Percentiles rank a stretch among this genome's conserved stretches.
phyloP scores from a whole-genome alignment of 2,329 filamentous ascomycete genomes.

The Pseudogymnoascus sp. region DNA sequence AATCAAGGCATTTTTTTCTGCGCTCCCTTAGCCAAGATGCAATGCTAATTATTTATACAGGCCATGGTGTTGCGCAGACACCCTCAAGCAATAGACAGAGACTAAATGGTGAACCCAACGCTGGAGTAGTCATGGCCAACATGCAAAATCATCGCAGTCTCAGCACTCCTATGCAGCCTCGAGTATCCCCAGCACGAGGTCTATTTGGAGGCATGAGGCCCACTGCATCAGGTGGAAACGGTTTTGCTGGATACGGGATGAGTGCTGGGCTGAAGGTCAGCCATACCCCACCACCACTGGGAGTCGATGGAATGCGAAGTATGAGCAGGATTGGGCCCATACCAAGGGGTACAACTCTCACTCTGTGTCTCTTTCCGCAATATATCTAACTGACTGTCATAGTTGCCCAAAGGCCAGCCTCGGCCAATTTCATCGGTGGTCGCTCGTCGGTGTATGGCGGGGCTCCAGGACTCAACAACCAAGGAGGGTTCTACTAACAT shows the following conservation, averaged over 20 bases:
- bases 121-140: conserved; percentile 16
- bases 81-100: conserved; percentile 29
- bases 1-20: neutral
- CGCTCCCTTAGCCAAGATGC: neutral
- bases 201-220: conserved; percentile 19
- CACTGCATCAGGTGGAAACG: conserved; percentile 17
- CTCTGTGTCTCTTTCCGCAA: neutral
- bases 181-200: conserved; percentile 1
- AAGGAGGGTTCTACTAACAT: neutral
- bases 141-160: conserved; percentile 16
- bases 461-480: neutral
- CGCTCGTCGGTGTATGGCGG: neutral
- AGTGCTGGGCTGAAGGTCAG: conserved; percentile 31
- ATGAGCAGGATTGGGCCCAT: neutral
- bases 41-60: conserved; percentile 15
- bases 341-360: neutral
- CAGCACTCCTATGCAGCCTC: conserved; percentile 19
- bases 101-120: conserved; percentile 13
- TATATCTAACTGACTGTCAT: neutral
- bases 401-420: conserved; percentile 5
- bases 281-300: conserved; percentile 19
- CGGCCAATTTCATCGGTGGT: neutral
- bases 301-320: neutral
- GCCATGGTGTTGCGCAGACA: conserved; percentile 21
- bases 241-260: conserved; percentile 29